phyloP scores from a whole-genome alignment of 2,329 filamentous ascomycete genomes.

The Fusarium robinianum region DNA sequence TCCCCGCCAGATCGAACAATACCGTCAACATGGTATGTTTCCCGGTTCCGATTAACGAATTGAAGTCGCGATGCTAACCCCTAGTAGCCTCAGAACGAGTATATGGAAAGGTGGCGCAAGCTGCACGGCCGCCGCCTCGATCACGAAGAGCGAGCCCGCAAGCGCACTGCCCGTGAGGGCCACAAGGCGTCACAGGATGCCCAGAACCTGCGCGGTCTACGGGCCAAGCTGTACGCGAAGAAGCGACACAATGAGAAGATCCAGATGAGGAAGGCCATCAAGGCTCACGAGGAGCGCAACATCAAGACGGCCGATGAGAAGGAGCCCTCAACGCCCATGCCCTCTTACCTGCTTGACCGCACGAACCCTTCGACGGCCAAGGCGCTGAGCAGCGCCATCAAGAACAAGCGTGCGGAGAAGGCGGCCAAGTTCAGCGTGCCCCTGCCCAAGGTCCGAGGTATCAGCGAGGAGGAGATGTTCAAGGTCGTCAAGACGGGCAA shows the following conservation, averaged over 20 bases:
- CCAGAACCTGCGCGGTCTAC: slow-evolving; percentile 88
- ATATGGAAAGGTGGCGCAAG: slow-evolving; percentile 75
- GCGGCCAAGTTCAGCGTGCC: slow-evolving; percentile 92
- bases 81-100: slow-evolving; percentile 74
- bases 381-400: slow-evolving; percentile 82
- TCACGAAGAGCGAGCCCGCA: slow-evolving; percentile 86
- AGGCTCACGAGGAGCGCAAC: slow-evolving; percentile 93
- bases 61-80: slow-evolving; percentile 24
- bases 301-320: slow-evolving; percentile 86
- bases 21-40: slow-evolving; percentile 42
- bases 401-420: slow-evolving; percentile 94
- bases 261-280: slow-evolving; percentile 94
- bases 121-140: slow-evolving; percentile 63
- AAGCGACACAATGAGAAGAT: slow-evolving; percentile 97
- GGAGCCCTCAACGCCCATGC: slow-evolving; percentile 79
- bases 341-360: slow-evolving; percentile 93
- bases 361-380: slow-evolving; percentile 62
- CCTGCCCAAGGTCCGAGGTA: slow-evolving; percentile 87
- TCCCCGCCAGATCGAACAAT: slow-evolving; percentile 29
- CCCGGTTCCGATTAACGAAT: background rate
- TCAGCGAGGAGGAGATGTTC: slow-evolving; percentile 97
- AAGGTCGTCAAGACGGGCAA: slow-evolving; percentile 95
- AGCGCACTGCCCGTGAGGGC: slow-evolving; percentile 83
- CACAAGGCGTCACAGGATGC: slow-evolving; percentile 89
- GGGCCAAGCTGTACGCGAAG: slow-evolving; percentile 92